Conservation (phyloP, 2,329 filamentous ascomycete species). For the Neobulgaria alba region DNA sequence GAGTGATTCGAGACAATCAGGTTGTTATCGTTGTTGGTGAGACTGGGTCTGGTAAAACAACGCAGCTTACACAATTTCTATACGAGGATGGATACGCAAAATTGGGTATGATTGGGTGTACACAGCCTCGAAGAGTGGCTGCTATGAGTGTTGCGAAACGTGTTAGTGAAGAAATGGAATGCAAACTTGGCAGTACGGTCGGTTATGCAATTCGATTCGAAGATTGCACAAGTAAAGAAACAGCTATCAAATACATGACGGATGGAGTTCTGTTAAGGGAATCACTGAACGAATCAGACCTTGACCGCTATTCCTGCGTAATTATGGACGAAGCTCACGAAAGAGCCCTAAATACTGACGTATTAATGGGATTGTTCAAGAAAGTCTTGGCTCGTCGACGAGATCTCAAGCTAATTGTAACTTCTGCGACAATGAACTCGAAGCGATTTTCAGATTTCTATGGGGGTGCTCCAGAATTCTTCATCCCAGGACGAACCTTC, state of each 20-base stretch:
- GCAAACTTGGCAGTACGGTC: conserved; percentile 75
- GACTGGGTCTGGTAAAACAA: conserved; percentile 96
- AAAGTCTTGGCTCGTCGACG: conserved; percentile 85
- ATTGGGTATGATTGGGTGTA: conserved; percentile 87
- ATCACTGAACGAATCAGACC: conserved; percentile 81
- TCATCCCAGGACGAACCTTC: conserved; percentile 92
- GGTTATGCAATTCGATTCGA: conserved; percentile 98
- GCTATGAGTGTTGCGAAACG: conserved; percentile 99
- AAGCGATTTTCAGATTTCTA: conserved; percentile 95
- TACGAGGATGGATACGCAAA: conserved; percentile 91
- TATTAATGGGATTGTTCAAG: conserved; percentile 95
- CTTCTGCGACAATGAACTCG: conserved; percentile 96
- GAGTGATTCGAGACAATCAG: conserved; percentile 93
- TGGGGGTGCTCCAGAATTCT: conserved; percentile 90
- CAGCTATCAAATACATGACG: conserved; percentile 98
- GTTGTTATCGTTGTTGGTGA: conserved; percentile 95
- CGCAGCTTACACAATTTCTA: conserved; percentile 91
- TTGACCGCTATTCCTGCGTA: conserved; percentile 94
- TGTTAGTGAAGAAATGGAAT: conserved; percentile 97
- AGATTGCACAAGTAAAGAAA: conserved; percentile 93
- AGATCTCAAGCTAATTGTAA: conserved; percentile 94
- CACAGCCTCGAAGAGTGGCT: conserved; percentile 89
- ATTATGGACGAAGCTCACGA: conserved; percentile 99
- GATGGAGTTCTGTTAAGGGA: conserved; percentile 92
- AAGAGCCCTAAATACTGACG: conserved; percentile 90